Evolutionary conservation across 2,329 filamentous ascomycete genomes (phyloP).

Genomic region (Epichloe gansuensis): DNA sequence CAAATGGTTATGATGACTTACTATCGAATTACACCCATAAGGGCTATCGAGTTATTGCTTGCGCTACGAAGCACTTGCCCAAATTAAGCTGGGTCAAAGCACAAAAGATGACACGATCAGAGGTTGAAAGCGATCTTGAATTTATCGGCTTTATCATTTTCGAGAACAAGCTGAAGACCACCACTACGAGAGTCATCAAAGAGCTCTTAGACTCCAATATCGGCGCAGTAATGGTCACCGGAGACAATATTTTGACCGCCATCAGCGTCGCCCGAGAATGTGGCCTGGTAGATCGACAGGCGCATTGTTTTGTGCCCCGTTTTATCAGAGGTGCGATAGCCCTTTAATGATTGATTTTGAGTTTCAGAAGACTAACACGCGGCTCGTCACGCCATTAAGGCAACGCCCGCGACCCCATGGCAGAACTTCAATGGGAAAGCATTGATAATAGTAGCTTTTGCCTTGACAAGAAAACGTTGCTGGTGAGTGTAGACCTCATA

Average conservation of each 20-base stretch:
- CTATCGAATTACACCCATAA: constrained; percentile 87
- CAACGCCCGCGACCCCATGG: constrained; percentile 59
- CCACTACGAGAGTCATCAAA: constrained; percentile 66
- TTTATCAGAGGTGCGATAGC: constrained; percentile 55
- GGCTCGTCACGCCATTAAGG: constrained; percentile 28
- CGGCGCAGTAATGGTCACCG: constrained; percentile 88
- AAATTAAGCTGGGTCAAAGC: constrained; percentile 89
- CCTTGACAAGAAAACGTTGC: constrained; percentile 67
- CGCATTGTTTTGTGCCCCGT: constrained; percentile 86
- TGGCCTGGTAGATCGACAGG: constrained; percentile 63
- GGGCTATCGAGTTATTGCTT: constrained; percentile 92
- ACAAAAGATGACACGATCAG: constrained; percentile 80
- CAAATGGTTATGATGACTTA: constrained; percentile 78
- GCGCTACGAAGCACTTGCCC: constrained; percentile 76
- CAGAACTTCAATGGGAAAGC: constrained; percentile 77
- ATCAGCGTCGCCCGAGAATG: constrained; percentile 93
- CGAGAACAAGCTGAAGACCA: constrained; percentile 94
- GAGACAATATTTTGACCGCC: constrained; percentile 93
- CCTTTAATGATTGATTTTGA: background rate
- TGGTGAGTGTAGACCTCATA: constrained; percentile 29
- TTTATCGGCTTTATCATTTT: constrained; percentile 97
- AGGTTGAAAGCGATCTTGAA: constrained; percentile 72
- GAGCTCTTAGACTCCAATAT: constrained; percentile 78
- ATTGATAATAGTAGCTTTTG: constrained; percentile 75
- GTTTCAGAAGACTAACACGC: background rate